Conservation (phyloP, 2,329 filamentous ascomycete species). For the Epichloe sp. region DNA sequence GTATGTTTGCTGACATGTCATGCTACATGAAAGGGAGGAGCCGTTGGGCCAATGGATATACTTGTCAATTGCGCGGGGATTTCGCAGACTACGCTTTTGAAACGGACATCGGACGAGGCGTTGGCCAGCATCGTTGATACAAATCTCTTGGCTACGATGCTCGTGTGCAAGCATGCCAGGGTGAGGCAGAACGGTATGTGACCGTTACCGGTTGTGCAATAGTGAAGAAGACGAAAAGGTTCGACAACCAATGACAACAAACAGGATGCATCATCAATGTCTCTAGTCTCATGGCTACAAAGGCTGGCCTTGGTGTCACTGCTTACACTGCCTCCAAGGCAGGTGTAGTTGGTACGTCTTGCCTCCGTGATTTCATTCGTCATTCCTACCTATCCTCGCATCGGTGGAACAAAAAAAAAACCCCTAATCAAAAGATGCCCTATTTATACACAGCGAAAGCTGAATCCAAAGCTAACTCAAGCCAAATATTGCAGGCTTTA, state of each 20-base stretch:
- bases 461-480: not conserved
- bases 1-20: not conserved
- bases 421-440: not conserved
- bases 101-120: slow-evolving; percentile 33
- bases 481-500: slow-evolving; percentile 40
- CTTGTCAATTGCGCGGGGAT: slow-evolving; percentile 74
- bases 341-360: slow-evolving; percentile 51
- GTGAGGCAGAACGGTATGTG: slow-evolving; percentile 19
- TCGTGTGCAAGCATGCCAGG: slow-evolving; percentile 39
- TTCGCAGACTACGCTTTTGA: slow-evolving; percentile 51
- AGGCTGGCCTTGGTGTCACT: slow-evolving; percentile 56
- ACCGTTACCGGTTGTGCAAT: too few species aligned
- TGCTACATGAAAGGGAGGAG: not conserved
- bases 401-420: too few species aligned
- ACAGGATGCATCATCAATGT: slow-evolving; percentile 67
- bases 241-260: not conserved
- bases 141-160: slow-evolving; percentile 57
- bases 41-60: slow-evolving; percentile 33
- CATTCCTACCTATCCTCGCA: slow-evolving; percentile 3
- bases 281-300: slow-evolving; percentile 58
- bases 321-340: slow-evolving; percentile 73
- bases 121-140: slow-evolving; percentile 49
- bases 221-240: not conserved
- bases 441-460: slow-evolving; percentile 7
- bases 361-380: slow-evolving; percentile 2